phyloP scores from a whole-genome alignment of 2,329 filamentous ascomycete species.

The Knufia fluminis region DNA sequence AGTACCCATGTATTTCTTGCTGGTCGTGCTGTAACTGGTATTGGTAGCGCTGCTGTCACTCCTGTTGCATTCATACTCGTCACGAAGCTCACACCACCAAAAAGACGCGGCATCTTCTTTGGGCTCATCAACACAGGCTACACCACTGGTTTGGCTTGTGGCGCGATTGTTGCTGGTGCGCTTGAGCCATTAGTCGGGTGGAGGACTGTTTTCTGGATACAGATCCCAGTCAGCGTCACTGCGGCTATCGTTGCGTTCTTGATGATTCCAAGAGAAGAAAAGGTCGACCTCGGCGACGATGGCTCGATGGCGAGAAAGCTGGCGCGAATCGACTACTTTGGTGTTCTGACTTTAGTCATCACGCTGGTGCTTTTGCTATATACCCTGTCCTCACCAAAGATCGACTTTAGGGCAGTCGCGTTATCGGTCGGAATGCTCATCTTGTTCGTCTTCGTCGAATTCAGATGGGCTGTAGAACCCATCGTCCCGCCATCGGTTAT shows the following conservation, averaged over 20 bases:
- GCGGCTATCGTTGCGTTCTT: constrained; percentile 55
- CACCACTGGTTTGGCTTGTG: constrained; percentile 61
- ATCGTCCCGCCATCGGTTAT: constrained; percentile 66
- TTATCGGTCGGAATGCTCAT: constrained; percentile 52
- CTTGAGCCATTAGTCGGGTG: constrained; percentile 58
- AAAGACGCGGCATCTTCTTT: constrained; percentile 61
- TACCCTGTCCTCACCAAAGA: constrained; percentile 54
- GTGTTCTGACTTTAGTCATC: constrained; percentile 55
- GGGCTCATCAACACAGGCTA: constrained; percentile 65
- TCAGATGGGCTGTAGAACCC: constrained; percentile 55
- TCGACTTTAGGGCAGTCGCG: constrained; percentile 52
- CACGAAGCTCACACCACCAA: constrained; percentile 61
- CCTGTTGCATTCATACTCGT: constrained; percentile 66
- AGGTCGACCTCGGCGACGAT: constrained; percentile 25
- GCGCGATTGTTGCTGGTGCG: constrained; percentile 60
- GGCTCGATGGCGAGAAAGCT: constrained; percentile 46
- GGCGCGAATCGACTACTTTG: constrained; percentile 62
- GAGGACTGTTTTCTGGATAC: constrained; percentile 64
- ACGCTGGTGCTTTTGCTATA: constrained; percentile 65
- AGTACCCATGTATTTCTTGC: constrained; percentile 56
- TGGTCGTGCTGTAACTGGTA: constrained; percentile 58
- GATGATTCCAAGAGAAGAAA: constrained; percentile 48
- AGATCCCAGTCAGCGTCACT: constrained; percentile 55
- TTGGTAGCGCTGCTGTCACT: constrained; percentile 63
- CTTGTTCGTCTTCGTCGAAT: constrained; percentile 53